Evolutionary conservation across 495 filamentous ascomycete genomes (phyloP).

Genomic region (Trichoderma erinaceum): DNA sequence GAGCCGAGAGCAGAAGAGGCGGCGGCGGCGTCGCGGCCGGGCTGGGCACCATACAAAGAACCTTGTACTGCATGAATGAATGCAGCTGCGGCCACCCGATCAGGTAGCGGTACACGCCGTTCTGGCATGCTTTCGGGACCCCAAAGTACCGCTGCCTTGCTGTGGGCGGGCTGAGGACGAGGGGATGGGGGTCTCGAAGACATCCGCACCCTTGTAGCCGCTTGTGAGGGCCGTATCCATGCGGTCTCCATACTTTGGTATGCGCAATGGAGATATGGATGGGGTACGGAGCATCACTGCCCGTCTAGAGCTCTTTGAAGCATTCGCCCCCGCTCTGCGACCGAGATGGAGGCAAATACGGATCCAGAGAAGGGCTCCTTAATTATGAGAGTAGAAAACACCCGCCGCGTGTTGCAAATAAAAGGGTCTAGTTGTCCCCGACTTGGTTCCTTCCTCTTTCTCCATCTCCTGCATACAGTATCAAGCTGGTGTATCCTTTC

Average conservation of each 20-base stretch:
- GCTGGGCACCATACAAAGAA: background rate
- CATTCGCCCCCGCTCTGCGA: conserved; percentile 4
- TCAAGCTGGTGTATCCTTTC: background rate
- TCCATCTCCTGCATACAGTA: background rate
- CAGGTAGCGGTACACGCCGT: background rate
- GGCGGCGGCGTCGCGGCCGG: background rate
- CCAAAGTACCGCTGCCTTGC: background rate
- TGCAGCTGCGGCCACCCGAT: too few species aligned
- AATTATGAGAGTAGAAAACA: background rate
- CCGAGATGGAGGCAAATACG: background rate
- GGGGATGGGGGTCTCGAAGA: background rate
- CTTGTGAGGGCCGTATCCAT: background rate
- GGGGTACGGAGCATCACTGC: background rate
- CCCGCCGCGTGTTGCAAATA: background rate
- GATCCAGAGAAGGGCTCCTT: background rate
- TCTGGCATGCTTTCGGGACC: background rate
- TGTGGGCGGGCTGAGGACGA: background rate
- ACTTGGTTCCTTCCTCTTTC: background rate
- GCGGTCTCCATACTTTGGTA: background rate
- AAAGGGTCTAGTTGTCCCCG: background rate
- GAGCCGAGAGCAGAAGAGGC: background rate
- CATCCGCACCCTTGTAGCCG: background rate
- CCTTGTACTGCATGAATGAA: too few species aligned
- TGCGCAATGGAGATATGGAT: background rate
- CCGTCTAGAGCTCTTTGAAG: background rate